These are phyloP conservation scores for Conticribra weissflogii DNA, from an alignment of 108 stramenopile species.

Conservation along the genomic window DNA sequence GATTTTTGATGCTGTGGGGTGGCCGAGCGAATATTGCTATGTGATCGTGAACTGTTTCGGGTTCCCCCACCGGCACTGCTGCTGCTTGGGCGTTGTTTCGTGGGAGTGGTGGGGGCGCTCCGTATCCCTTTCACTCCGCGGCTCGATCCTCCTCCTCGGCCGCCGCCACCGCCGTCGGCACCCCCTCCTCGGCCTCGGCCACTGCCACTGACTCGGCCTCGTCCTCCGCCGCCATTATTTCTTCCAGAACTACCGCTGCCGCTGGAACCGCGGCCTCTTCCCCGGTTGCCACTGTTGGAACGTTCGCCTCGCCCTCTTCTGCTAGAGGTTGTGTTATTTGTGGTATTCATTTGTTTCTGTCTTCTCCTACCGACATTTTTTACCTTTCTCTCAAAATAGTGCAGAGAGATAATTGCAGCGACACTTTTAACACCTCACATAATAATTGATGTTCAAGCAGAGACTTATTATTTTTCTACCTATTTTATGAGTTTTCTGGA, in stretches of 20 bases:
- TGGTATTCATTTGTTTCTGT: too few relatives aligned
- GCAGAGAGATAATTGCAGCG: too few relatives aligned
- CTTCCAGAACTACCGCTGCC: conserved; percentile 13
- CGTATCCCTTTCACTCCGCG: conserved; percentile 14
- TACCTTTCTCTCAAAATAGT: too few relatives aligned
- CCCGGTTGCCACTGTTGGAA: too few relatives aligned
- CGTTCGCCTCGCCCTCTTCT: too few relatives aligned
- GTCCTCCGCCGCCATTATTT: not conserved
- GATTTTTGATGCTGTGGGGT: not conserved
- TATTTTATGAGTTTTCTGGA: too few relatives aligned
- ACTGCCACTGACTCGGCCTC: conserved; percentile 13
- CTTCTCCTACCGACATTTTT: too few relatives aligned
- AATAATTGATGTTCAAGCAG: too few relatives aligned
- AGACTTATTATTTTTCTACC: too few relatives aligned
- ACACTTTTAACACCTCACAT: too few relatives aligned
- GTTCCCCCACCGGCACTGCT: not conserved
- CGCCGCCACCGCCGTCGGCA: not conserved
- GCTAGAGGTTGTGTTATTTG: too few relatives aligned
- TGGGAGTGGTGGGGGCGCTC: conserved; percentile 17
- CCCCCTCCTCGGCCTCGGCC: conserved; percentile 15
- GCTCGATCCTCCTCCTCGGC: not conserved
- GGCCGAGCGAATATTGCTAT: not conserved
- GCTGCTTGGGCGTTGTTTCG: conserved; percentile 1
- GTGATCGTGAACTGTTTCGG: not conserved
- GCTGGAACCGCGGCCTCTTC: too few relatives aligned